phyloP scores from a whole-genome alignment of 805 yeast species.

The Kluyveromyces aestuarii region DNA sequence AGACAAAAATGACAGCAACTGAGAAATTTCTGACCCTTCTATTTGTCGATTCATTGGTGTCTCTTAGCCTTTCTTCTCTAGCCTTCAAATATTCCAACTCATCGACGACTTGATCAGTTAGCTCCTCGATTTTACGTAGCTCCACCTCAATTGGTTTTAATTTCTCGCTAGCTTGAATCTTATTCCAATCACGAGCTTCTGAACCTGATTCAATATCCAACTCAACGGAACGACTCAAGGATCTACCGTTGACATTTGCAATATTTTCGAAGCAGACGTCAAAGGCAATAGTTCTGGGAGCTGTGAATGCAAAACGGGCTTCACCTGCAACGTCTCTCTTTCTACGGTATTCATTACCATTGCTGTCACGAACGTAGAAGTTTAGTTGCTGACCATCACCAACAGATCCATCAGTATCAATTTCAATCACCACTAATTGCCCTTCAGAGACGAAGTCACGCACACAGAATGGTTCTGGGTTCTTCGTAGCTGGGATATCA shows the following conservation, averaged over 20 bases:
- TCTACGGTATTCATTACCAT: constrained; percentile 79
- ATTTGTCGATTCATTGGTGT: constrained; percentile 95
- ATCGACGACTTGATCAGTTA: constrained; percentile 68
- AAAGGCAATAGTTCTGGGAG: constrained; percentile 73
- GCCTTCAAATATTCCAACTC: constrained; percentile 77
- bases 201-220: constrained; percentile 93
- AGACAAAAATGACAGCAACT: constrained; percentile 52
- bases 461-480: constrained; percentile 63
- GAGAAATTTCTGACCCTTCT: constrained; percentile 87
- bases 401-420: constrained; percentile 59
- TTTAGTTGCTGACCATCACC: constrained; percentile 86
- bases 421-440: constrained; percentile 78
- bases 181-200: constrained; percentile 97
- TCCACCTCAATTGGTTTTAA: constrained; percentile 89
- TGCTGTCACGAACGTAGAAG: constrained; percentile 59
- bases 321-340: constrained; percentile 68
- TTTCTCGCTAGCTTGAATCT: constrained; percentile 84
- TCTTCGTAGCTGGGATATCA: constrained; percentile 41
- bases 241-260: constrained; percentile 31
- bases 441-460: constrained; percentile 85
- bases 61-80: constrained; percentile 90
- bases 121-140: constrained; percentile 75
- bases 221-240: constrained; percentile 62
- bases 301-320: constrained; percentile 72
- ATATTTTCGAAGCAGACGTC: constrained; percentile 86